A percentile compares a stretch with the other conserved stretches of the same genome.
These are phyloP conservation scores for Beta vulgaris DNA, from an alignment of 148 eudicot genomes.

Conservation along the genomic window DNA sequence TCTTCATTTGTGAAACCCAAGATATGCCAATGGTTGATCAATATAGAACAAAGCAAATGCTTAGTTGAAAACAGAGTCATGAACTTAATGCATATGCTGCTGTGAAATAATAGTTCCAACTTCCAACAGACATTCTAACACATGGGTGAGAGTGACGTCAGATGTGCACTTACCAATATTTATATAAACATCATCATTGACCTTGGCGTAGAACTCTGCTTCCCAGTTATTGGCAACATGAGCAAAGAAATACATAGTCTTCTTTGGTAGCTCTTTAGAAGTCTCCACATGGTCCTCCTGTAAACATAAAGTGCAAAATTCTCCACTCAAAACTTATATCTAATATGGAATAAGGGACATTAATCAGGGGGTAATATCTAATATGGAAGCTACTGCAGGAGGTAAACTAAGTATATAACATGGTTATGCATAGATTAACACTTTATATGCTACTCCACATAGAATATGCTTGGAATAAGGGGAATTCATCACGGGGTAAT, in stretches of 20 bases:
- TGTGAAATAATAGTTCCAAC: background rate
- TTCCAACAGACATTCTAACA: conserved; percentile 12
- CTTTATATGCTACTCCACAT: background rate
- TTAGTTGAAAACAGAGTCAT: background rate
- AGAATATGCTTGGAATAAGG: background rate
- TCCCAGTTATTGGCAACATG: conserved; percentile 72
- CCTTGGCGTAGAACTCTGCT: conserved; percentile 83
- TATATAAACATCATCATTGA: conserved; percentile 73
- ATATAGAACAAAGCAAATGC: background rate
- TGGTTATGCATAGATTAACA: background rate
- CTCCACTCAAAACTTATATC: conserved; percentile 8
- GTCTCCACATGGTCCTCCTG: conserved; percentile 83
- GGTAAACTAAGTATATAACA: too few relatives aligned
- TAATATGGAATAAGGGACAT: too few relatives aligned
- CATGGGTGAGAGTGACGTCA: background rate
- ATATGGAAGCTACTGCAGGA: too few relatives aligned
- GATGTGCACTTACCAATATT: conserved; percentile 53
- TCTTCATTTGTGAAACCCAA: background rate
- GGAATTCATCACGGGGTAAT: background rate
- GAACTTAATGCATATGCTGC: background rate
- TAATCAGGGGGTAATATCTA: too few relatives aligned
- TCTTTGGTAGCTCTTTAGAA: conserved; percentile 57
- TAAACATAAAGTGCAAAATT: conserved; percentile 9
- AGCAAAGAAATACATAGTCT: conserved; percentile 78
- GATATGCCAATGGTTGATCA: background rate